These are phyloP conservation scores for Xylariaceae sp. DNA, from an alignment of 2,329 filamentous ascomycete species.

Conservation along the genomic window DNA sequence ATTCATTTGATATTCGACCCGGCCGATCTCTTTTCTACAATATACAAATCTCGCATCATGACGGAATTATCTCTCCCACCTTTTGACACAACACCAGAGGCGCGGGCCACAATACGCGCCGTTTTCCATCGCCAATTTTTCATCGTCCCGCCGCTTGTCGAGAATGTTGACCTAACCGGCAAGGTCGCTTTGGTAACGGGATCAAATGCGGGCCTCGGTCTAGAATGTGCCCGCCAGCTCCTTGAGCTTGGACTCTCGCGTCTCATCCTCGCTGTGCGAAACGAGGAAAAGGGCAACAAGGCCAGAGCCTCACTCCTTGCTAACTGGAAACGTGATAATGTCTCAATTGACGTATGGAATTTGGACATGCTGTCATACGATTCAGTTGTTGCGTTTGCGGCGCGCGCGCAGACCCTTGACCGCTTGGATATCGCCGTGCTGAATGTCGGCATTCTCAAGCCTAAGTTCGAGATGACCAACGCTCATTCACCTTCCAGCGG, in stretches of 20 bases:
- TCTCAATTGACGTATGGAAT: not conserved
- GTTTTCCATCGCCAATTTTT: not conserved
- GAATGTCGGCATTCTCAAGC: conserved; percentile 18
- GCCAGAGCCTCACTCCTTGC: not conserved
- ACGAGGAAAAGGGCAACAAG: not conserved
- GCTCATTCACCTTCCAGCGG: conserved; percentile 5
- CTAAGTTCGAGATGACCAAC: not conserved
- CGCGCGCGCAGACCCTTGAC: not conserved
- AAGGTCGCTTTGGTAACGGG: not conserved
- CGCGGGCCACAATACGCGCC: not conserved
- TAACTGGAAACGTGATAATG: not conserved
- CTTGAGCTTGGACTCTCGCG: not conserved
- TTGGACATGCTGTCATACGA: not conserved
- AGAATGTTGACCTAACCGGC: not conserved
- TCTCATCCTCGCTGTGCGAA: not conserved
- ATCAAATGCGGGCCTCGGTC: not conserved
- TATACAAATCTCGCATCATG: not conserved
- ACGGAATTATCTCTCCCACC: not conserved
- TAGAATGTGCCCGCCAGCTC: not conserved
- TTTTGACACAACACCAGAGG: not conserved
- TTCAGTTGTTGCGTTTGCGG: not conserved
- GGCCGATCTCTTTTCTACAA: not conserved
- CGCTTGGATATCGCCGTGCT: not conserved
- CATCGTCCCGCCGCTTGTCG: not conserved
- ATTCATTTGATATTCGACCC: too few species aligned